phyloP scores from a whole-genome alignment of 225 moss, liverwort and hornwort species.

The Lunularia cruciata region DNA sequence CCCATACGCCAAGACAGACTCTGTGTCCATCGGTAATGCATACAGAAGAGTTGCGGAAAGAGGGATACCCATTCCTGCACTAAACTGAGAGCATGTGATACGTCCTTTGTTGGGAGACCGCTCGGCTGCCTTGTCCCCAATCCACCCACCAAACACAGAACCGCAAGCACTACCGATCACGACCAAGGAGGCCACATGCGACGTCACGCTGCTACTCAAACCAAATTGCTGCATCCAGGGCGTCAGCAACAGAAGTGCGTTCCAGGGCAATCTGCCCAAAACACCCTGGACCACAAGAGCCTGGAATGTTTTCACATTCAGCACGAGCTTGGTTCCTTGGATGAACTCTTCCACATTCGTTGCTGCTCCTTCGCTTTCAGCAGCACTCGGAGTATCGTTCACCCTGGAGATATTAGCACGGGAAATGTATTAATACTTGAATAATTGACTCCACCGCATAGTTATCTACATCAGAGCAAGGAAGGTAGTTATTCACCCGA shows the following conservation, averaged over 20 bases:
- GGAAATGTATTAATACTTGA: too few species aligned
- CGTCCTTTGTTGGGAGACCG: slow-evolving; percentile 54
- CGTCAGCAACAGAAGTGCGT: slow-evolving; percentile 54
- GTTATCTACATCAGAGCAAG: too few species aligned
- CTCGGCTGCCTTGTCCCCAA: slow-evolving; percentile 54
- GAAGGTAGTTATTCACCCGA: slow-evolving; percentile 31
- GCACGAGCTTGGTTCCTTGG: slow-evolving; percentile 32
- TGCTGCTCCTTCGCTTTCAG: not conserved
- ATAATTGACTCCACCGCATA: too few species aligned
- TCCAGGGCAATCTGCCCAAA: slow-evolving; percentile 52
- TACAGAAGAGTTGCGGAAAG: slow-evolving; percentile 46
- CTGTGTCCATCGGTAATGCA: slow-evolving; percentile 41
- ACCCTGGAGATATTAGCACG: slow-evolving; percentile 10
- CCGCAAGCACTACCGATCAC: slow-evolving; percentile 51
- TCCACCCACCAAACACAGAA: slow-evolving; percentile 61
- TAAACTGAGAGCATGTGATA: slow-evolving; percentile 55
- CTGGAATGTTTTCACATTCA: slow-evolving; percentile 57
- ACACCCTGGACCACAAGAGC: slow-evolving; percentile 56
- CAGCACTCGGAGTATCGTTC: slow-evolving; percentile 14
- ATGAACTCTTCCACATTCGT: slow-evolving; percentile 31
- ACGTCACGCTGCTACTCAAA: slow-evolving; percentile 49
- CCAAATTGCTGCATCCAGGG: slow-evolving; percentile 64
- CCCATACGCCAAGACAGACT: slow-evolving; percentile 46
- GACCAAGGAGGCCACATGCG: slow-evolving; percentile 50
- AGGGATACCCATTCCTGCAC: slow-evolving; percentile 41